Evolutionary conservation across 495 filamentous ascomycete genomes (phyloP), one percentile per base, ranked within the genome.

Genomic region (Neurospora sp.): DNA sequence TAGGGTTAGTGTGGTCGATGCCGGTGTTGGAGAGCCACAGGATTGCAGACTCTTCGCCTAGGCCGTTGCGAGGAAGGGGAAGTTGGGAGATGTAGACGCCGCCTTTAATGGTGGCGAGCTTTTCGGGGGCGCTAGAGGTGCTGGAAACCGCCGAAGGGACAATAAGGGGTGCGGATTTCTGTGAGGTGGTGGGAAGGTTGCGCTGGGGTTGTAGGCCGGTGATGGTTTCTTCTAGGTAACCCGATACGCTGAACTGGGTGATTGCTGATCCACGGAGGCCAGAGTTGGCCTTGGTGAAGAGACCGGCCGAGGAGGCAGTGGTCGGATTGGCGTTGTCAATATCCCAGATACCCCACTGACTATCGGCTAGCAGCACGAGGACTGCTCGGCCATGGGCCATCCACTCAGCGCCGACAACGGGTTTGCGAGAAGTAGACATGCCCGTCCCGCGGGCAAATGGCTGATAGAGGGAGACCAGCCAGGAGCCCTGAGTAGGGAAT

Each of bases 301-400:
- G 81, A 36, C 75, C 84, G 79, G 78, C 82, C 66, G 86, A 84
- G 8, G 80, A 83, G 73, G 78, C 48, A 3, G 73, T 72, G 0
- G 78, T 69, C 19, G 83, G 78, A 84, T 90, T 73, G 45, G 88
- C 86, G 2, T 91, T 90, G 77, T 93, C 90, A 39, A 94, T 84
- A 82, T 96, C 93, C 94, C 95, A 98, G 37, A 98, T 89, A 5
- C 93, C 94, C 94, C 94, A 98, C 83, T 96, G 91, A 0, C 94
- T 95, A 80, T 97, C 93, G 6, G 87, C 88, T 15, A 95, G 86
- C 9, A 98, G 85, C 5, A 89, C 88, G 74, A 97, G 83, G 43
- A 97, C 85, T 15, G 91, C 91, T 54, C 87, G 89, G 43, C 94
- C 94, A 59, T 90, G 88, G n/a, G 91, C 84, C 9, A 93, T 89